phyloP scores from a whole-genome alignment of 192 early-diverging fungal genomes.

The Coemansia sp. region DNA sequence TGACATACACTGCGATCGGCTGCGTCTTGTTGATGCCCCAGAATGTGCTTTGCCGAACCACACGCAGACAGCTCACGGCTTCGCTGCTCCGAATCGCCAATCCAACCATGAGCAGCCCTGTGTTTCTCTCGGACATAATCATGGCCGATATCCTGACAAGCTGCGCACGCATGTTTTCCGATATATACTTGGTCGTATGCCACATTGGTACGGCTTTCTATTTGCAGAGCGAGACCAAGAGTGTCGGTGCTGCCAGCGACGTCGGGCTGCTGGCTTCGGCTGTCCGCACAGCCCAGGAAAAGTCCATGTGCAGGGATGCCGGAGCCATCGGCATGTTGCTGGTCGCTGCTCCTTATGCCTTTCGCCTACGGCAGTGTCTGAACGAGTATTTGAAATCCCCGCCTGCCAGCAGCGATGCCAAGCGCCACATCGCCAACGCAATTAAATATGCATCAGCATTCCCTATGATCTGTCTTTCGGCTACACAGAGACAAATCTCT shows the following conservation, averaged over 20 bases:
- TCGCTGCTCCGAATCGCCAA: slow-evolving; percentile 42
- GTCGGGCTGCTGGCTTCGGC: slow-evolving; percentile 9
- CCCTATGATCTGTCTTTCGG: slow-evolving; percentile 54
- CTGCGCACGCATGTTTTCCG: slow-evolving; percentile 87
- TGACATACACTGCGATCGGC: slow-evolving; percentile 32
- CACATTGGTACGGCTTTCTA: slow-evolving; percentile 59
- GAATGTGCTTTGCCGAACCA: slow-evolving; percentile 30
- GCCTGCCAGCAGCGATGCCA: slow-evolving; percentile 36
- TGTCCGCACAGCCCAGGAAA: slow-evolving; percentile 7
- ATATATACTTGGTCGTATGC: slow-evolving; percentile 64
- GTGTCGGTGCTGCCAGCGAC: background rate
- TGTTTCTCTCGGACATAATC: slow-evolving; percentile 79
- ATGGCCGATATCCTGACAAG: slow-evolving; percentile 95
- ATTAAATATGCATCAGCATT: slow-evolving; percentile 84
- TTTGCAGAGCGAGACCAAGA: slow-evolving; percentile 5
- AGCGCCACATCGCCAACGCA: slow-evolving; percentile 87
- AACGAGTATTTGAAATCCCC: slow-evolving; percentile 45
- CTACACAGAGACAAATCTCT: slow-evolving; percentile 25
- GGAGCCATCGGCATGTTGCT: slow-evolving; percentile 29
- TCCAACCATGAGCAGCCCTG: slow-evolving; percentile 48
- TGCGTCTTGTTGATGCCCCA: slow-evolving; percentile 32
- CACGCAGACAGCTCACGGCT: slow-evolving; percentile 40
- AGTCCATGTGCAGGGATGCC: slow-evolving; percentile 15
- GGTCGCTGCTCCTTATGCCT: slow-evolving; percentile 44
- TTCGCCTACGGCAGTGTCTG: slow-evolving; percentile 57